phyloP scores from a whole-genome alignment of 2,329 filamentous ascomycete genomes.

The Curvularia hawaiiensis region DNA sequence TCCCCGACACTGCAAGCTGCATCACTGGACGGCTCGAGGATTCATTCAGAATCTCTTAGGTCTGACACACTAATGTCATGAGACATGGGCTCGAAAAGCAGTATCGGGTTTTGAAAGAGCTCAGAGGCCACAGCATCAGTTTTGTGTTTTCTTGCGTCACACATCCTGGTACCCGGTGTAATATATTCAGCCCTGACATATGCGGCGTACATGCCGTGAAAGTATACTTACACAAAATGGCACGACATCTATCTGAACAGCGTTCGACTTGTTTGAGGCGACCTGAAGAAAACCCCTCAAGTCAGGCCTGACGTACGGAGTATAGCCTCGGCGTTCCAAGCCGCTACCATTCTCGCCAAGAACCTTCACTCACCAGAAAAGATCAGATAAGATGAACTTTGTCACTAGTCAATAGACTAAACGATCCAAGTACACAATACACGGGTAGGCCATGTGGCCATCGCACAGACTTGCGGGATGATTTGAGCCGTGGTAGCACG shows the following conservation, averaged over 20 bases:
- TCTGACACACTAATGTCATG: not conserved
- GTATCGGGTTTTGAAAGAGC: not conserved
- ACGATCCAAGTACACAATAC: not conserved
- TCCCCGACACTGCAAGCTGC: not conserved
- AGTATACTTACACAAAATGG: not conserved
- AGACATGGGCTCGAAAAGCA: not conserved
- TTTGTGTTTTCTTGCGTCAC: constrained; percentile 3
- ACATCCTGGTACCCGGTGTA: not conserved
- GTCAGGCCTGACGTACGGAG: constrained; percentile 15
- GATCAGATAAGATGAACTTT: constrained; percentile 21
- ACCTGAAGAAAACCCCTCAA: constrained; percentile 1
- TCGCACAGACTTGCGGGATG: not conserved
- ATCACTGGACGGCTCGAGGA: not conserved
- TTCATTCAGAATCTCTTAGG: not conserved
- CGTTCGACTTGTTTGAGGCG: not conserved
- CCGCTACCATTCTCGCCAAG: constrained; percentile 9
- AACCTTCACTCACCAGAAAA: not conserved
- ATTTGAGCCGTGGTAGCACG: constrained; percentile 1
- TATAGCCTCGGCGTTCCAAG: constrained; percentile 9
- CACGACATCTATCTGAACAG: not conserved
- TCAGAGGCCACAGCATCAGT: constrained; percentile 1
- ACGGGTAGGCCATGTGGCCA: constrained; percentile 8
- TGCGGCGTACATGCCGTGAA: not conserved
- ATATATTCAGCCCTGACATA: constrained; percentile 6
- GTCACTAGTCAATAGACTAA: not conserved